Evolutionary conservation across 257 asterid genomes (phyloP), one percentile per base, ranked within the genome.

Genomic region (Scutellaria barbata): DNA sequence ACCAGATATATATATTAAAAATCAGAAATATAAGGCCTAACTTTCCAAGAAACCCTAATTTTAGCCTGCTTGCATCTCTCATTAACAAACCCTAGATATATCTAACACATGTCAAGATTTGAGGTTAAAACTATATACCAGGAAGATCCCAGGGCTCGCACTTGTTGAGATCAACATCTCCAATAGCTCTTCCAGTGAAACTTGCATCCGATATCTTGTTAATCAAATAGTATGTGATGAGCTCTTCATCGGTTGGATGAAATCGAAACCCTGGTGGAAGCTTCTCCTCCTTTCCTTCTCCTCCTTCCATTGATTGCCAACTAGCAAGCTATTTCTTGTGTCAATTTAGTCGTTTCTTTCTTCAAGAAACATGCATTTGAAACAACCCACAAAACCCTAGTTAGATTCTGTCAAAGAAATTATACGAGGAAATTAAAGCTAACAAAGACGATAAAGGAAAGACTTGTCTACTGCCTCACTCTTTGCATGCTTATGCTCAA

Each of bases 141-240:
- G 97, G 98, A 79, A 93, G 96, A 85, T 88, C 95, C 97, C 98
- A 93, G 0, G 98, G 98, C 85, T 93, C 98, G 37, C 85, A 83
- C 78, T 93, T 93, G 85, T 90, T 93, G 72, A 93, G 95, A 84
- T 90, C 97, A 3, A 93, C 98, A n/a, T 88, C 98, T 59, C 79
- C 95, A 30, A 93, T 78, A 22, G 98, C 98, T 81, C 87, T 83
- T 53, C 84, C 88, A 4, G 89, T 82, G 80, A 93, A 93, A 50
- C 11, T 81, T 10, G 95, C 79, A 77, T 93, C 98, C 0, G 95
- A 81, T 33, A 93, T 83, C 85, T 93, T 93, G 81, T 86, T 88
- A 6, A 87, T 68, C 25, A 89, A 85, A 74, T 93, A 93, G 81
- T 71, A 90, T 6, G 94, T 90, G 81, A 92, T 88, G 66, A 92